Conservation (phyloP, 306 rosid species). For the Dalbergia cultrata region DNA sequence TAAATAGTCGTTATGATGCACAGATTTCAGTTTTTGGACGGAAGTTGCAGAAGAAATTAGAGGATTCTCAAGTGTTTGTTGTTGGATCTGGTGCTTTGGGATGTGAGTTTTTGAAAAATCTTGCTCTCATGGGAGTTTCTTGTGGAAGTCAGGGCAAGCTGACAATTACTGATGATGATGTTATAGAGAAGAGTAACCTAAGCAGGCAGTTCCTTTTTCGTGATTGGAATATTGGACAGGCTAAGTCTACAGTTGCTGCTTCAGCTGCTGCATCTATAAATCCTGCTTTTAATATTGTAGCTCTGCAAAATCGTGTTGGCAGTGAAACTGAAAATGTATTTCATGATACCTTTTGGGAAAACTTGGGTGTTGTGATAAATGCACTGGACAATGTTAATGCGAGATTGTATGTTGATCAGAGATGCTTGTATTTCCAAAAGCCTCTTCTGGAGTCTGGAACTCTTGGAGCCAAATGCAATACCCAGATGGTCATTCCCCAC, state of each 20-base stretch:
- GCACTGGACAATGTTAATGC: conserved; percentile 94
- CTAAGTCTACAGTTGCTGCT: conserved; percentile 89
- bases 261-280: conserved; percentile 80
- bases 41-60: conserved; percentile 82
- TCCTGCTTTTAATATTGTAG: conserved; percentile 66
- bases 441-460: conserved; percentile 96
- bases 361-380: conserved; percentile 71
- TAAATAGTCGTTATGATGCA: conserved; percentile 83
- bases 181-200: conserved; percentile 91
- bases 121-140: conserved; percentile 93
- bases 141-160: conserved; percentile 77
- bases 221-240: conserved; percentile 95
- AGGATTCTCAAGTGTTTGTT: conserved; percentile 75
- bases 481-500: conserved; percentile 94
- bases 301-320: conserved; percentile 87
- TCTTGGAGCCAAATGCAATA: conserved; percentile 94
- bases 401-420: conserved; percentile 85
- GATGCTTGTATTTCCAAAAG: conserved; percentile 91
- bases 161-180: conserved; percentile 88
- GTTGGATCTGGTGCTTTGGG: conserved; percentile 96
- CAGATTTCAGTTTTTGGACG: conserved; percentile 92
- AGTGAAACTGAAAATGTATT: conserved; percentile 85
- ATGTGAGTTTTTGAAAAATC: conserved; percentile 85
- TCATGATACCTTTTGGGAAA: conserved; percentile 83
- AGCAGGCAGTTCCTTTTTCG: conserved; percentile 96